Conservation (phyloP, 2,329 filamentous ascomycete genomes). For the Talaromyces marneffei region DNA sequence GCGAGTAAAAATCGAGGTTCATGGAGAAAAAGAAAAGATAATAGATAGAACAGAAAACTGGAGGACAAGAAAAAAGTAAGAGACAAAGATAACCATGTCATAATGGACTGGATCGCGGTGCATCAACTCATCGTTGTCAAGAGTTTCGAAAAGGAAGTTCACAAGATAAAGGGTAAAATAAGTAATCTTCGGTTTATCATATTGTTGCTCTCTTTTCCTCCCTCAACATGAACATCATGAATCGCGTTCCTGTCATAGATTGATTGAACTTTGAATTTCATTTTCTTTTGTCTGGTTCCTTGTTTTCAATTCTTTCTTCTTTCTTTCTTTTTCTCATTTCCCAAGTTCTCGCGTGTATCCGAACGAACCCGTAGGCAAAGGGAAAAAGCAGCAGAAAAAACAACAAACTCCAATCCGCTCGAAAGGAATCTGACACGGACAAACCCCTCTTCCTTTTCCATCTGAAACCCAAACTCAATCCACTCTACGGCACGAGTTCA, state of each 20-base stretch:
- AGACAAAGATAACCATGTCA: conserved; percentile 1
- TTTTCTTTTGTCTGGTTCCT: not conserved
- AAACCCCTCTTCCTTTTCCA: conserved; percentile 12
- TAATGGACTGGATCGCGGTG: not conserved
- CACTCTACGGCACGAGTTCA: conserved; percentile 16
- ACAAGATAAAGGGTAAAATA: not conserved
- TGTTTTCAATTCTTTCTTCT: not conserved
- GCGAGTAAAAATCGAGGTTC: conserved; percentile 13
- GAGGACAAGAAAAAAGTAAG: not conserved
- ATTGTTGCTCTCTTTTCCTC: conserved; percentile 4
- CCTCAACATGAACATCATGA: not conserved
- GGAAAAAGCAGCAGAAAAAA: conserved; percentile 18
- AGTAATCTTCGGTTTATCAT: conserved; percentile 7
- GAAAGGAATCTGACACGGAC: conserved; percentile 12
- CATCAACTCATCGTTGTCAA: not conserved
- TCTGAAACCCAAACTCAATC: conserved; percentile 17
- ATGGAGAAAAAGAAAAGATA: conserved; percentile 16
- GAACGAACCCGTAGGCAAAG: conserved; percentile 17
- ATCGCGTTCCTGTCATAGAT: conserved; percentile 4
- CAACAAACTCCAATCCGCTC: conserved; percentile 17
- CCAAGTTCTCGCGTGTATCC: conserved; percentile 9
- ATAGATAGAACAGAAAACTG: conserved; percentile 14
- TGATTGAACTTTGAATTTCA: not conserved
- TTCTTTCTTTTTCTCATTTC: conserved; percentile 3
- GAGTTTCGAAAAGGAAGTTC: not conserved